Base-by-base conservation (phyloP, 176 grass and related monocot genomes). In the Oryza glumipatula region DNA sequence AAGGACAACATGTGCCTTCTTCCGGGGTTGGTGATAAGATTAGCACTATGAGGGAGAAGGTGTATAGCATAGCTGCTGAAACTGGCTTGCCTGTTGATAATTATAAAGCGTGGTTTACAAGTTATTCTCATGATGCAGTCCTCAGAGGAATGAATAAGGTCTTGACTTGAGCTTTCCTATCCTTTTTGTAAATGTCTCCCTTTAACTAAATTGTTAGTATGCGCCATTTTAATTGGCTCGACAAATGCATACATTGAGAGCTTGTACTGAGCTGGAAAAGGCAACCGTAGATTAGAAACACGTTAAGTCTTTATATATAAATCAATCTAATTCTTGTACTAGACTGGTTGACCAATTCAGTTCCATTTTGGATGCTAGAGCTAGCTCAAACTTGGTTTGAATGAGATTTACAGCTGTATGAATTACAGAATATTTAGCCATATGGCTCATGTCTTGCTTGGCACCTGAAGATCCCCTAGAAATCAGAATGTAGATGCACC, bases 141-240 rank as follows among this genome's bases (percentile, higher is more conserved):
- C 82, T 91, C 49, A 90, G 87, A 83, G 88, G 88, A 73, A 92
- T 80, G 65, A 83, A 88, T 78, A 98, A 95, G 96, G 96, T 98
- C 65, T 70, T 65, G 76, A 65, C 87, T 28, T 79, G 56, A 72
- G 86, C 52, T 73, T 72, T 86, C 12, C 56, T 51, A 28, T 23
- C 36, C 44, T 77, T 49, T 84, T 79, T 88, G 49, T 14, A 49
- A 68, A 68, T 12, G 68, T 70, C 65, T 80, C 65, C 77, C 35
- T 44, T 44, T 44, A 56, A 67, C 12, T 76, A 51, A 77, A 65
- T 76, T 19, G 22, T 56, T 77, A 82, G 22, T 24, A 82, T 72
- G 54, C 39, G 61, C 67, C 17, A 30, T 75, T 76, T 76, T 39
- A 39, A 51, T 21, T 52, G 82, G 17, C 72, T 76, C 16, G 11